Percentiles rank a stretch among this genome's conserved stretches.
Conservation (phyloP, 257 asterid species). For the Oldenlandia corymbosa region DNA sequence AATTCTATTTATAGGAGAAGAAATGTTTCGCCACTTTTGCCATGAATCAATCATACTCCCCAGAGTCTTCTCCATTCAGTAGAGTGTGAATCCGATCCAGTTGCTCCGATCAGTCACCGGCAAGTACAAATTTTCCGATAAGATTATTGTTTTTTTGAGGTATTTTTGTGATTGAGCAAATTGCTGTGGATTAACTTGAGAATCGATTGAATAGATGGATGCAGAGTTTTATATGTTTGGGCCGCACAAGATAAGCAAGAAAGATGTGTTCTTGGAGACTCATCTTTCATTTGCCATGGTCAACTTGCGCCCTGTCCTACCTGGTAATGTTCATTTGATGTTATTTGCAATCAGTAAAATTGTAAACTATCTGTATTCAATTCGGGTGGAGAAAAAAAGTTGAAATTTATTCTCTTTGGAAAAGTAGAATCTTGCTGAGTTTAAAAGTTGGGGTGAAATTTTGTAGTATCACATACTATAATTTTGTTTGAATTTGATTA, state of each 20-base stretch:
- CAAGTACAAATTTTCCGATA: background rate
- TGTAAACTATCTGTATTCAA: background rate
- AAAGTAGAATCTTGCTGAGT: too few relatives aligned
- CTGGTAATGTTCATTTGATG: slow-evolving; percentile 43
- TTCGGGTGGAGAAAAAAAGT: too few relatives aligned
- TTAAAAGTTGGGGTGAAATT: background rate
- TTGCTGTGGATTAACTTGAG: background rate
- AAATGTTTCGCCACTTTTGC: too few relatives aligned
- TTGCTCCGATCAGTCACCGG: slow-evolving; percentile 10
- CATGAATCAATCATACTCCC: too few relatives aligned
- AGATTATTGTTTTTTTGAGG: background rate
- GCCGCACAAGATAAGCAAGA: slow-evolving; percentile 57
- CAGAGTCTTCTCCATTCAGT: background rate
- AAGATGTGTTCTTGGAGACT: slow-evolving; percentile 67
- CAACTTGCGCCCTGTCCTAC: slow-evolving; percentile 81
- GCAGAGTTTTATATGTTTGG: slow-evolving; percentile 55
- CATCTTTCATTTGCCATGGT: slow-evolving; percentile 70
- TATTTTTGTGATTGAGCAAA: too few relatives aligned
- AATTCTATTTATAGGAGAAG: too few relatives aligned
- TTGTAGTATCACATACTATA: too few relatives aligned
- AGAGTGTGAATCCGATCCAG: background rate
- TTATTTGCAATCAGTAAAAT: too few relatives aligned
- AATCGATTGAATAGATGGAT: slow-evolving; percentile 43
- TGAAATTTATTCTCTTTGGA: too few relatives aligned
- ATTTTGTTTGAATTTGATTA: background rate